phyloP scores from a whole-genome alignment of 176 grass and related monocot genomes.

The Cymbopogon citratus region DNA sequence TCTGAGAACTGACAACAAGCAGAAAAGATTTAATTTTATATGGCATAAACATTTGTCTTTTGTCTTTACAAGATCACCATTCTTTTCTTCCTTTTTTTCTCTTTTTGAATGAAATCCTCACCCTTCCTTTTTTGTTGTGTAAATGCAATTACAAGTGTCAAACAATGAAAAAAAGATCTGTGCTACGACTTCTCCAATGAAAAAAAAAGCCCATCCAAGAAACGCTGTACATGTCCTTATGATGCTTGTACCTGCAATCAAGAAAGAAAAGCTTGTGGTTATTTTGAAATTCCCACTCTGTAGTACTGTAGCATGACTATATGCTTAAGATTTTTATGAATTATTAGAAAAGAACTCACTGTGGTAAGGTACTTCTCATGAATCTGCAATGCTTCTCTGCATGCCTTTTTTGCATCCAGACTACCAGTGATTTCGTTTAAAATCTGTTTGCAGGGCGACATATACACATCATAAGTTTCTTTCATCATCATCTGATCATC shows the following conservation, averaged over 20 bases:
- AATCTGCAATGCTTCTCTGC: constrained; percentile 69
- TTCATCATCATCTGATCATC: constrained; percentile 14
- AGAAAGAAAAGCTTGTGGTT: neutral
- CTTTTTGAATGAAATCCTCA: neutral
- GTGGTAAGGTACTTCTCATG: constrained; percentile 78
- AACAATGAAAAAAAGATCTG: neutral
- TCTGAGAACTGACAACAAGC: neutral
- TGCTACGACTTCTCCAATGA: constrained; percentile 6
- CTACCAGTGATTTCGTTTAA: constrained; percentile 92
- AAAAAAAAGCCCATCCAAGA: neutral
- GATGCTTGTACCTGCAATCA: constrained; percentile 60
- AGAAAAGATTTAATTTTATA: constrained; percentile 9
- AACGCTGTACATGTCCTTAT: constrained; percentile 26
- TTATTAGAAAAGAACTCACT: constrained; percentile 30
- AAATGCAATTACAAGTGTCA: constrained; percentile 4
- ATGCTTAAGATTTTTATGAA: neutral
- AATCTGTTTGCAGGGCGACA: constrained; percentile 45
- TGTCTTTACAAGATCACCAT: constrained; percentile 15
- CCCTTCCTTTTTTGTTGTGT: neutral
- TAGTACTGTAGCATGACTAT: neutral
- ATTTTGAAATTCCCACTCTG: neutral
- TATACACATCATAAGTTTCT: constrained; percentile 29
- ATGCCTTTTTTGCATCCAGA: constrained; percentile 91
- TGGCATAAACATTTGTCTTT: neutral
- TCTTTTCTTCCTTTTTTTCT: neutral